Conservation (phyloP, 495 filamentous ascomycete species). For the Aspergillus haitiensis region DNA sequence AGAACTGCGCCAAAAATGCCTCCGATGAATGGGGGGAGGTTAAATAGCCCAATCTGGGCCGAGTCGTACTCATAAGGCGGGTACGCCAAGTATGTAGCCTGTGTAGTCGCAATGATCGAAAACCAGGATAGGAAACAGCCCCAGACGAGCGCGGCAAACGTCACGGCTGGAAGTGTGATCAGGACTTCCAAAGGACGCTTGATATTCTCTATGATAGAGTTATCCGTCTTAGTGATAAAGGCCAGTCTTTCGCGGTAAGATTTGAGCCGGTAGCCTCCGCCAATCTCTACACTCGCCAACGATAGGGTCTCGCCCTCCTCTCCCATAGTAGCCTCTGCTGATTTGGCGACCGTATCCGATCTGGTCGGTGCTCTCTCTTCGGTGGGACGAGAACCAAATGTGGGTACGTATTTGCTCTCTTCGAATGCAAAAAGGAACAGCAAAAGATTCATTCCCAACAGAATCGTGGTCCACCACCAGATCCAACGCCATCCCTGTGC, state of each 20-base stretch:
- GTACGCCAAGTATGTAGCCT: slow-evolving; percentile 27
- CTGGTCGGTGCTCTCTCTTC: neutral
- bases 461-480: slow-evolving; percentile 53
- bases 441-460: slow-evolving; percentile 41
- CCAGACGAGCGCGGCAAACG: slow-evolving; percentile 32
- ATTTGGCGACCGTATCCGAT: neutral
- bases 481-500: slow-evolving; percentile 53
- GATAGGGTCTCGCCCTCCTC: neutral
- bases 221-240: slow-evolving; percentile 27
- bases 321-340: neutral
- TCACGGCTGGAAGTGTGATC: slow-evolving; percentile 28
- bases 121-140: slow-evolving; percentile 32
- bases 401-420: slow-evolving; percentile 39
- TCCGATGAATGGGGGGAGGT: slow-evolving; percentile 35
- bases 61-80: slow-evolving; percentile 38
- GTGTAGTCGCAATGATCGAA: slow-evolving; percentile 30
- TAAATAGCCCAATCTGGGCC: slow-evolving; percentile 34
- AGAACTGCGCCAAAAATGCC: slow-evolving; percentile 29
- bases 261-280: slow-evolving; percentile 15
- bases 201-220: slow-evolving; percentile 19
- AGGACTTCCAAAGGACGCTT: slow-evolving; percentile 3
- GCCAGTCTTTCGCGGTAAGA: slow-evolving; percentile 32
- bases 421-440: slow-evolving; percentile 43
- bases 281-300: neutral
- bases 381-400: neutral